Evolutionary conservation across 2,329 filamentous ascomycete genomes (phyloP).

Genomic region (Stenocarpella maydis): DNA sequence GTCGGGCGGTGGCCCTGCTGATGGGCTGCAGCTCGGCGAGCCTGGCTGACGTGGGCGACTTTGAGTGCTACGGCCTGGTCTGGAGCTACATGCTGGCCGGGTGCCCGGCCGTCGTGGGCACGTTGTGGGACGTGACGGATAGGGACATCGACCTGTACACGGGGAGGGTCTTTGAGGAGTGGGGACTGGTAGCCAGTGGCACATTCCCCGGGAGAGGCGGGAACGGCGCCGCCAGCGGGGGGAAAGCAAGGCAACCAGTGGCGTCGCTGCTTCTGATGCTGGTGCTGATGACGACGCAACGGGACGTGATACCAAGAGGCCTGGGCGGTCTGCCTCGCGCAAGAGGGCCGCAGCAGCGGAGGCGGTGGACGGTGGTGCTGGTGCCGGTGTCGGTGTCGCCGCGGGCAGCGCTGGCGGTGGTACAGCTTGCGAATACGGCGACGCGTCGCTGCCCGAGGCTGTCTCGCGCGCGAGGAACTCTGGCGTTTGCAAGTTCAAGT

Average conservation of each 20-base stretch:
- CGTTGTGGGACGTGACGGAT: conserved; percentile 97
- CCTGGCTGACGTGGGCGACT: conserved; percentile 82
- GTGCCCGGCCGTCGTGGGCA: conserved; percentile 86
- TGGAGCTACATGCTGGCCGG: conserved; percentile 93
- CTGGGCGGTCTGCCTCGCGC: conserved; percentile 32
- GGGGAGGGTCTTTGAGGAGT: conserved; percentile 78
- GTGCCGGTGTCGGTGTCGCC: conserved; percentile 40
- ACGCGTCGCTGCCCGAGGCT: conserved; percentile 77
- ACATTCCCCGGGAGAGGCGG: conserved; percentile 52
- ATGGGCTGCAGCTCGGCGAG: conserved; percentile 94
- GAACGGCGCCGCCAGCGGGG: conserved; percentile 40
- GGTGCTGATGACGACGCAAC: conserved; percentile 34
- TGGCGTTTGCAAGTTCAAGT: conserved; percentile 81
- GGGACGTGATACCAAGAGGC: conserved; percentile 15
- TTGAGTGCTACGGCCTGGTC: conserved; percentile 89
- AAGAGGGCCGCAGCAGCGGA: conserved; percentile 37
- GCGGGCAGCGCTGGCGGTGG: conserved; percentile 41
- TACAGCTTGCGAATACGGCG: conserved; percentile 44
- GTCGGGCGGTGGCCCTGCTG: conserved; percentile 80
- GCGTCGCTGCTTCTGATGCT: conserved; percentile 36
- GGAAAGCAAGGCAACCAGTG: conserved; percentile 39
- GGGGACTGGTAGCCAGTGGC: conserved; percentile 74
- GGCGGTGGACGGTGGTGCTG: conserved; percentile 41
- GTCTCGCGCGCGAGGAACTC: conserved; percentile 73
- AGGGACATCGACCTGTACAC: conserved; percentile 96